Evolutionary conservation across 164 flowering plant genomes (phyloP), one percentile per base, ranked within the genome.

Genomic region (Tetracentron sinense): DNA sequence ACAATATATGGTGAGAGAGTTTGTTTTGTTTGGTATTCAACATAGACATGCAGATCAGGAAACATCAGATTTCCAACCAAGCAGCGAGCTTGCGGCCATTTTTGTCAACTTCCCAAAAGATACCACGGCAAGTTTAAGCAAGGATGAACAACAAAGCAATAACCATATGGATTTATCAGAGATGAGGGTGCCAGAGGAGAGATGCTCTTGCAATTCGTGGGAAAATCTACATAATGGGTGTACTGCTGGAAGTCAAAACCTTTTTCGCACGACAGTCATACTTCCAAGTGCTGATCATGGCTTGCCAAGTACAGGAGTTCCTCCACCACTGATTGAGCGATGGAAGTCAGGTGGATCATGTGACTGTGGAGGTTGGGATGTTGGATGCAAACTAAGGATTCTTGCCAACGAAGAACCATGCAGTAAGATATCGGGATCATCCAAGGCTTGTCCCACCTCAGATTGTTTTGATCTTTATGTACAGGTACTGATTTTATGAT

Each of bases 281-380:
- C 85, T 94, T 59, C 97, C 96, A 23, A 79, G 78, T 64, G 97
- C 82, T 46, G 75, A 72, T 63, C 99, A 94, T 74, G 78, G 94
- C 38, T 60, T 82, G 74, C 94, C 99, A 55, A 68, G 58, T 52
- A 68, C 71, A 28, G 94, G 92, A 54, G 67, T 56, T 16, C 99
- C 96, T 66, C 83, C 96, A 6, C 71, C 90, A 60, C 71, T 94
- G 75, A 75, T 94, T 26, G 67, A 82, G 33, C 69, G 97, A 58
- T 93, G 97, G 98, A 87, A 60, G 75, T 77, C 92, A 21, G 94
- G 91, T 30, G 98, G 98, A 54, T 75, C 80, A 42, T 93, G 98
- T 56, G 98, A 93, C 58, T 93, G 98, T 76, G 98, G 98, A 42
- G 98, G 98, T 52, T 93, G 98, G 98, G 98, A 90, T 72, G 50